A percentile compares a stretch with the other conserved stretches of the same genome.
Conservation (phyloP, 2,329 filamentous ascomycete genomes). For the Ceratocystis ficicola region DNA sequence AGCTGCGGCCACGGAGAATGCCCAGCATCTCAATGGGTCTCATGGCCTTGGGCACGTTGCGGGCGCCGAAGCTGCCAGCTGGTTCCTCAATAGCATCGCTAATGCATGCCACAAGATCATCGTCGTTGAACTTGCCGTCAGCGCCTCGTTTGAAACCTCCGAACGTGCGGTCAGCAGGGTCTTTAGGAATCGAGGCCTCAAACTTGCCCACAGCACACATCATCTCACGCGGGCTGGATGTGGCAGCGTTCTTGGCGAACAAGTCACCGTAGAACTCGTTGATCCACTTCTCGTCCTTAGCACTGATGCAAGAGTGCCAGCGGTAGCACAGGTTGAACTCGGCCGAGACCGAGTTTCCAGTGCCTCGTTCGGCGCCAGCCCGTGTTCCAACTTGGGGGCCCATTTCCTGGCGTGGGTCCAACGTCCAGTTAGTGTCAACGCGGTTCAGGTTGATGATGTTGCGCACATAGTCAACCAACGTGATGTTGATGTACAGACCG, state of each 20-base stretch:
- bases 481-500: conserved; percentile 68
- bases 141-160: conserved; percentile 50
- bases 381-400: conserved; percentile 42
- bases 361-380: conserved; percentile 52
- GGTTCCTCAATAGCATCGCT: conserved; percentile 60
- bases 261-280: conserved; percentile 47
- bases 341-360: conserved; percentile 71
- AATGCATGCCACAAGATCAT: conserved; percentile 62
- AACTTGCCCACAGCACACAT: conserved; percentile 51
- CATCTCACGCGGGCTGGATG: conserved; percentile 48
- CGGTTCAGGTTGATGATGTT: conserved; percentile 54
- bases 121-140: conserved; percentile 61
- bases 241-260: conserved; percentile 21
- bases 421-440: conserved; percentile 61
- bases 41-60: conserved; percentile 62
- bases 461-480: conserved; percentile 63
- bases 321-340: conserved; percentile 85
- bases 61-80: conserved; percentile 61
- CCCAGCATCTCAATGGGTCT: conserved; percentile 67
- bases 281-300: conserved; percentile 70
- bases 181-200: conserved; percentile 46
- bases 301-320: conserved; percentile 70
- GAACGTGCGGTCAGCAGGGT: conserved; percentile 59
- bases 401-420: conserved; percentile 63
- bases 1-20: conserved; percentile 62